Conservation (phyloP, 306 rosid species). For the Adenanthera pavonina region DNA sequence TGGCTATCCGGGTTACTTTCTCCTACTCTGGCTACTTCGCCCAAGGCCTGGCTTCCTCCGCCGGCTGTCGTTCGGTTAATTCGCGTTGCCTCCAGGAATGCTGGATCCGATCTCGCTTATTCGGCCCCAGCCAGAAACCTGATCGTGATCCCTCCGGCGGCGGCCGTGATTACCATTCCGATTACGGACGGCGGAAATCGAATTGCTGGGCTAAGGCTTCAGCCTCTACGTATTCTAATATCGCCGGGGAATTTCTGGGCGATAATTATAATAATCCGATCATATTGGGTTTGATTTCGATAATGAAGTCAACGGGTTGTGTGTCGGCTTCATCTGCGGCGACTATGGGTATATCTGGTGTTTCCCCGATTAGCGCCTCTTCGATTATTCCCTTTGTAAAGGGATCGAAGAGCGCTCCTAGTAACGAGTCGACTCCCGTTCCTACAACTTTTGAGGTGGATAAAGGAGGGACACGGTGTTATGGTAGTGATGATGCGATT, state of each 20-base stretch:
- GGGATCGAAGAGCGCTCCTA: slow-evolving; percentile 80
- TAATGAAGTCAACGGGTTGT: slow-evolving; percentile 75
- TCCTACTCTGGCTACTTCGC: slow-evolving; percentile 88
- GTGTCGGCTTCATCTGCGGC: slow-evolving; percentile 60
- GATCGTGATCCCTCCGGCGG: slow-evolving; percentile 58
- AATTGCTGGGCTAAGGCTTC: slow-evolving; percentile 48
- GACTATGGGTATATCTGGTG: slow-evolving; percentile 58
- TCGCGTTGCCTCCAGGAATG: slow-evolving; percentile 75
- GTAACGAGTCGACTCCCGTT: slow-evolving; percentile 59
- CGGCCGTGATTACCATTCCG: slow-evolving; percentile 51
- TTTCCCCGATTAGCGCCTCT: slow-evolving; percentile 62
- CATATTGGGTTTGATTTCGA: slow-evolving; percentile 67
- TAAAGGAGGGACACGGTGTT: slow-evolving; percentile 63
- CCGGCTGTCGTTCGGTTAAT: slow-evolving; percentile 60
- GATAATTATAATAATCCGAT: slow-evolving; percentile 61
- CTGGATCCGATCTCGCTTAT: slow-evolving; percentile 67
- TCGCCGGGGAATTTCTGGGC: slow-evolving; percentile 69
- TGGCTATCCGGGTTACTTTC: slow-evolving; percentile 88
- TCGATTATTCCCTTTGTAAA: slow-evolving; percentile 70
- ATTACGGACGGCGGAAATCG: slow-evolving; percentile 36
- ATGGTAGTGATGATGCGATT: slow-evolving; percentile 2
- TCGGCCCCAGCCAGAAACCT: slow-evolving; percentile 58
- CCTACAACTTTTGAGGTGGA: slow-evolving; percentile 58
- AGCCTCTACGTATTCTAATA: slow-evolving; percentile 43
- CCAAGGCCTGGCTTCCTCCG: slow-evolving; percentile 75